Conservation (phyloP, 768 basidiomycete species). For the Epithele typhae region DNA sequence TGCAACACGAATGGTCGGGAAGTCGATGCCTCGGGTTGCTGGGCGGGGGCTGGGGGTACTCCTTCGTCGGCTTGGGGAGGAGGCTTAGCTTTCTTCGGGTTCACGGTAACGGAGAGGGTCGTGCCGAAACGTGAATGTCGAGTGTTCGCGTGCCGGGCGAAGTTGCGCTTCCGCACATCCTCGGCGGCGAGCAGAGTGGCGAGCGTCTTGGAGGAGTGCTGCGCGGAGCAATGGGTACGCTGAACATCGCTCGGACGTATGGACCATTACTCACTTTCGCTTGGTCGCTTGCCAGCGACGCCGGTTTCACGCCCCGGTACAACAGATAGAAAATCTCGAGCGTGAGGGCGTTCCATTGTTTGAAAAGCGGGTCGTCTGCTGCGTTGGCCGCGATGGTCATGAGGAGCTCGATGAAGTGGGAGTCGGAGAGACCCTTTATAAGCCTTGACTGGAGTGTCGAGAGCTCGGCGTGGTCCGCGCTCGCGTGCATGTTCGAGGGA, state of each 20-base stretch:
- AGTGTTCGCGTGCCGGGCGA: constrained; percentile 53
- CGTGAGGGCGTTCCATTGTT: constrained; percentile 82
- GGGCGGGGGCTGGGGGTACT: constrained; percentile 6
- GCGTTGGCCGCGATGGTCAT: constrained; percentile 83
- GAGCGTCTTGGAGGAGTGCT: constrained; percentile 70
- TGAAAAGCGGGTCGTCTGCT: constrained; percentile 72
- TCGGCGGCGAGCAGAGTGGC: constrained; percentile 77
- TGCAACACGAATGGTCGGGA: constrained; percentile 73
- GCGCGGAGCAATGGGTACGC: not conserved
- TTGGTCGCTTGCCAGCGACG: constrained; percentile 53
- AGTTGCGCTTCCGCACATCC: constrained; percentile 54
- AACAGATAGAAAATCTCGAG: constrained; percentile 93
- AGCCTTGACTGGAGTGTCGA: constrained; percentile 76
- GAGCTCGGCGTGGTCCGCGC: constrained; percentile 76
- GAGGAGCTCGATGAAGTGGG: constrained; percentile 72
- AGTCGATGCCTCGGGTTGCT: constrained; percentile 21
- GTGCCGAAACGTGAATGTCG: constrained; percentile 97
- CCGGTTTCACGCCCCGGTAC: constrained; percentile 74
- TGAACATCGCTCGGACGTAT: too few species aligned
- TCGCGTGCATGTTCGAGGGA: constrained; percentile 63
- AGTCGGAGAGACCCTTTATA: constrained; percentile 63
- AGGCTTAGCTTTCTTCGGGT: constrained; percentile 41
- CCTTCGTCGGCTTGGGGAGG: not conserved
- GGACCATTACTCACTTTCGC: constrained; percentile 47
- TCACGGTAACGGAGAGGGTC: constrained; percentile 78